Evolutionary conservation across 2,329 filamentous ascomycete genomes (phyloP).

Genomic region (Cordyceps tenuipes): DNA sequence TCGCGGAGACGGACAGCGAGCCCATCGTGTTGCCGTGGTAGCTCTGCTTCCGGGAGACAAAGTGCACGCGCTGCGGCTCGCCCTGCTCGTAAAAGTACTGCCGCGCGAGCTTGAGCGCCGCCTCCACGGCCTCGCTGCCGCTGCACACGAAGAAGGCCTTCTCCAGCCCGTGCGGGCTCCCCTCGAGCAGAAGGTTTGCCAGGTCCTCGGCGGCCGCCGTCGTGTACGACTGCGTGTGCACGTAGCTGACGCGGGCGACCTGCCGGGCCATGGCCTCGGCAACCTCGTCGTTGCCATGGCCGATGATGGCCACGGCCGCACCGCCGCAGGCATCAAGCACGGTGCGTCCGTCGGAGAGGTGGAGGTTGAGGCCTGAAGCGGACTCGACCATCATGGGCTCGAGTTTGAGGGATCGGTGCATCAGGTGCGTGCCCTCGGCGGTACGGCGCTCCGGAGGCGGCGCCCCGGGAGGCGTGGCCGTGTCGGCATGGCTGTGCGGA

Average conservation of each 20-base stretch:
- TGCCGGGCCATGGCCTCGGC: slow-evolving; percentile 46
- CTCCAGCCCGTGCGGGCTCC: slow-evolving; percentile 16
- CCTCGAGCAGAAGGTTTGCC: slow-evolving; percentile 20
- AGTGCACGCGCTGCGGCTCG: slow-evolving; percentile 27
- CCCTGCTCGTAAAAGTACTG: slow-evolving; percentile 38
- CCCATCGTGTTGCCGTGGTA: slow-evolving; percentile 46
- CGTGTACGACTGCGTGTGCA: slow-evolving; percentile 21
- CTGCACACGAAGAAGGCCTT: slow-evolving; percentile 20
- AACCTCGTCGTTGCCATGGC: slow-evolving; percentile 50
- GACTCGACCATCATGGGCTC: slow-evolving; percentile 30
- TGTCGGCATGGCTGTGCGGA: slow-evolving; percentile 14
- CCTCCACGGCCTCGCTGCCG: slow-evolving; percentile 33
- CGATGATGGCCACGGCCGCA: slow-evolving; percentile 50
- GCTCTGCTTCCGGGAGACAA: slow-evolving; percentile 35
- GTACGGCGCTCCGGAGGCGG: not conserved
- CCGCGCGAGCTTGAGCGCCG: slow-evolving; percentile 38
- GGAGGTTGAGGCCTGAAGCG: slow-evolving; percentile 31
- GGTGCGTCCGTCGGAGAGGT: slow-evolving; percentile 23
- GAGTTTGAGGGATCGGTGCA: slow-evolving; percentile 27
- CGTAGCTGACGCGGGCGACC: slow-evolving; percentile 31
- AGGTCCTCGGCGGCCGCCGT: slow-evolving; percentile 21
- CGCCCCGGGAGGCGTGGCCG: not conserved
- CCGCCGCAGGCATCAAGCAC: slow-evolving; percentile 30
- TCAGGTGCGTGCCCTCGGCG: slow-evolving; percentile 15
- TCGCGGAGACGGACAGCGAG: slow-evolving; percentile 31